phyloP scores from a whole-genome alignment of 1,284 basidiomycete species.

The Athelia psychrophila region DNA sequence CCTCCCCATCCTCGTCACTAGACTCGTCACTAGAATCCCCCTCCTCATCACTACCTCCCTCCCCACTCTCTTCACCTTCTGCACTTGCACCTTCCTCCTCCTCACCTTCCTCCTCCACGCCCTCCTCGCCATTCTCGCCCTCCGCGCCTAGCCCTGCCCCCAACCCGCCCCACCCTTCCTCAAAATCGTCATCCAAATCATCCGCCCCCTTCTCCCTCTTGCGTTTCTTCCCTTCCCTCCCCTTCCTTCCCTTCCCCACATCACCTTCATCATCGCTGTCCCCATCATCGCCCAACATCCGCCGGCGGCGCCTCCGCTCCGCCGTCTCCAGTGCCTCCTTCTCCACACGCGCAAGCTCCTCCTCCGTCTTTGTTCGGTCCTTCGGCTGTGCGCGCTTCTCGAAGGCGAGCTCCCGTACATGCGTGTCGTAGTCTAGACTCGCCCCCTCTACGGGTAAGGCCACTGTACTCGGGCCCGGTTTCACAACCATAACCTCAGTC shows the following conservation, averaged over 20 bases:
- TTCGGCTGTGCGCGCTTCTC: conserved; percentile 94
- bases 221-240: conserved; percentile 24
- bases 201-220: conserved; percentile 64
- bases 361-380: conserved; percentile 95
- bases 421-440: conserved; percentile 80
- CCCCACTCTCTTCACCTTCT: conserved; percentile 33
- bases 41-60: conserved; percentile 14
- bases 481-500: conserved; percentile 11
- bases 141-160: conserved; percentile 57
- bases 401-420: conserved; percentile 90
- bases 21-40: too few species aligned
- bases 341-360: conserved; percentile 88
- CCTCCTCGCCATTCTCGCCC: conserved; percentile 34
- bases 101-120: too few species aligned
- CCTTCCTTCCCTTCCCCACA: conserved; percentile 27
- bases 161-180: conserved; percentile 44
- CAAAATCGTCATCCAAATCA: conserved; percentile 93
- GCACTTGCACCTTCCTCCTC: conserved; percentile 32
- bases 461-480: conserved; percentile 22
- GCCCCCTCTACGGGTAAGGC: too few species aligned
- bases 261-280: conserved; percentile 61
- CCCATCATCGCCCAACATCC: conserved; percentile 82
- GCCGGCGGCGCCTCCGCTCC: conserved; percentile 74
- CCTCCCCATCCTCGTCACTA: conserved; percentile 24
- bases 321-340: conserved; percentile 86